Base-by-base conservation (phyloP, 2,329 filamentous ascomycete species). In the Exophiala viscosa region DNA sequence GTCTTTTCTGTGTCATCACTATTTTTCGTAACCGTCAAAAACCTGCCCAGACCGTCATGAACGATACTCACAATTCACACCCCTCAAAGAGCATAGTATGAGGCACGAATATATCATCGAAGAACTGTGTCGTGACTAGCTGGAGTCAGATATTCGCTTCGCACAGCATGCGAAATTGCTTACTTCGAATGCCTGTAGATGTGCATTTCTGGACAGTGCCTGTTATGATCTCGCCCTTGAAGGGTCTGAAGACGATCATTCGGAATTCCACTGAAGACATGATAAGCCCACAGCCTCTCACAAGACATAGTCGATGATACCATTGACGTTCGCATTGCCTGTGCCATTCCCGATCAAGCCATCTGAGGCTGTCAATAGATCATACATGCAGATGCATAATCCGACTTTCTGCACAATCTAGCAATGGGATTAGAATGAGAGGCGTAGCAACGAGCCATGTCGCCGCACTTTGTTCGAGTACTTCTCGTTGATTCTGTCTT, bases 401-500 rank as follows among this genome's bases (percentile, higher is more conserved):
- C 93, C 93, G 54, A 97, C 85, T 66, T 93, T 93, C 68, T 96
- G 92, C 57, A 99, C 90, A 17, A 90, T 87, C 81, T 87, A 61
- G 41, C 20, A 17, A 41, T 20, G 14, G 8, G 20, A 39, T 50
- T 7, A 33, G 39, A 50, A n/a, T 38, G 15, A 14, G 5, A 17
- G 17, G 33, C 8, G 4, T 33, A 8, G n/a, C n/a, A 18, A 5
- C 11, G 3, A 2, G 31, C 1, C 31, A 8, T 35, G 15, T 18
- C 11, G 23, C 35, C 50, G 45, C 46, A 89, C 86, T 72, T 92
- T 93, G 74, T 99, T 96, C 54, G 92, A 85, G 71, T 96, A 99
- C 73, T 99, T 99, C 59, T 85, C 80, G 69, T 99, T 97, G 73
- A 99, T 93, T 65, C 93, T 93, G 74, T 99, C 91, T 72, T 96